Base-by-base conservation (phyloP, 2,329 filamentous ascomycete species). In the Curvularia eragrostidis region DNA sequence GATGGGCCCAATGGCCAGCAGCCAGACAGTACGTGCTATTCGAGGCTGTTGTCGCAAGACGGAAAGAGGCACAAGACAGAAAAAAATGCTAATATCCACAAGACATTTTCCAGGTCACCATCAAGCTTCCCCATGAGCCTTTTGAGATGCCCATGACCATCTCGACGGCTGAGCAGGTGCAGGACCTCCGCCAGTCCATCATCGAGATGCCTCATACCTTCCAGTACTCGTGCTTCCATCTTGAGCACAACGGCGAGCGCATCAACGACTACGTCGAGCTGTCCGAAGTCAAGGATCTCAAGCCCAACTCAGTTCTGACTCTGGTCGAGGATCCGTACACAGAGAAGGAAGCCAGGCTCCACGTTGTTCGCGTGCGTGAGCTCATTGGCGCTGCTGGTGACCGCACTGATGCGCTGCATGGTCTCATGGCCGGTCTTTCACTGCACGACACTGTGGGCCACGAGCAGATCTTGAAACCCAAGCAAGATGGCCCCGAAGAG, bases 151-250 rank as follows among this genome's bases (percentile, higher is more conserved):
- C 93, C 75, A 88, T 97, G 68, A 93, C 92, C 86, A 91, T 96
- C 55, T 94, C 92, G 41, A 89, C 89, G 65, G 91, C 97, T 83
- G 96, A 99, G 80, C 94, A 97, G 78, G 89, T 98, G 61, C 95
- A 98, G 79, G 95, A 99, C 82, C 89, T 99, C 69, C 91, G 95
- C 66, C 95, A 98, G 80, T 94, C 93, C 62, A 91, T 99, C 75
- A 93, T 97, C 80, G 95, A 99, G 79, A 85, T 93, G 48, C 95
- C 95, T 5, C 85, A 89, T 59, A 96, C 94, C 50, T 95, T 97
- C 81, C 93, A 96, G 79, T 97, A 97, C 82, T 96, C 95, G 52
- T 99, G 95, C 83, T 99, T 99, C 82, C 95, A 99, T 80, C 88
- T 99, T 70, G 93, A 98, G 80, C 89, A 93, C 80, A 89, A 91